Evolutionary conservation across 176 grass and related monocot genomes (phyloP).

Genomic region (Rhynchospora pubera): DNA sequence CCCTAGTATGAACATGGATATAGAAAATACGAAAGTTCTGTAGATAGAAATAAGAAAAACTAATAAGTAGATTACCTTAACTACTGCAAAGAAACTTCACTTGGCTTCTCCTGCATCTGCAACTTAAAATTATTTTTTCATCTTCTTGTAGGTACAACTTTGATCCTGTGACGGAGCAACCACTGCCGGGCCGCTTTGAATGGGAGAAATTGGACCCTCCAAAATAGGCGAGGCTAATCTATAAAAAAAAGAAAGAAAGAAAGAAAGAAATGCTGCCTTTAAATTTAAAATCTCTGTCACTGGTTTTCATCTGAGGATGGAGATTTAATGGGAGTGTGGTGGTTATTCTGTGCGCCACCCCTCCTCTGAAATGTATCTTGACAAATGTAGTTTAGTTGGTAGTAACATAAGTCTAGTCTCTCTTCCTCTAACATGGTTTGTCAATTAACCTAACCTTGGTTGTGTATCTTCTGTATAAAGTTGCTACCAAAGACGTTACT

Average conservation of each 20-base stretch:
- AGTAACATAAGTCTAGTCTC: neutral
- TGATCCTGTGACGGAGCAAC: constrained; percentile 38
- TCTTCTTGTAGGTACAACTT: constrained; percentile 35
- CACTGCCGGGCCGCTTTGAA: constrained; percentile 41
- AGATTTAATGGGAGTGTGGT: constrained; percentile 11
- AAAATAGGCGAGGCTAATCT: neutral
- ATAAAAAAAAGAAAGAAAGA: neutral
- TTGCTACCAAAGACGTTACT: neutral
- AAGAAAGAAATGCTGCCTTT: neutral
- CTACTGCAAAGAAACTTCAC: neutral
- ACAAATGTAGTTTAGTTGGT: constrained; percentile 19
- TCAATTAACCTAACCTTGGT: constrained; percentile 14
- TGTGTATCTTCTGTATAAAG: constrained; percentile 18
- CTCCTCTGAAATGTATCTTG: constrained; percentile 3
- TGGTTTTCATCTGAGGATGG: constrained; percentile 14
- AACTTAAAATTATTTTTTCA: neutral
- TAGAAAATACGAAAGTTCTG: neutral
- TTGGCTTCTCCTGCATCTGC: neutral
- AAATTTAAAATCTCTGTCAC: constrained; percentile 7
- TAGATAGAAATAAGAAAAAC: neutral
- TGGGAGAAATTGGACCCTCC: constrained; percentile 34
- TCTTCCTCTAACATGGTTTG: neutral
- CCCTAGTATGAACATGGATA: neutral
- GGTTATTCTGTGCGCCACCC: constrained; percentile 17
- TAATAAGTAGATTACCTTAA: neutral